Evolutionary conservation across 441 rosid species (phyloP), one percentile per base, ranked within the genome.

Genomic region (Hura crepitans): DNA sequence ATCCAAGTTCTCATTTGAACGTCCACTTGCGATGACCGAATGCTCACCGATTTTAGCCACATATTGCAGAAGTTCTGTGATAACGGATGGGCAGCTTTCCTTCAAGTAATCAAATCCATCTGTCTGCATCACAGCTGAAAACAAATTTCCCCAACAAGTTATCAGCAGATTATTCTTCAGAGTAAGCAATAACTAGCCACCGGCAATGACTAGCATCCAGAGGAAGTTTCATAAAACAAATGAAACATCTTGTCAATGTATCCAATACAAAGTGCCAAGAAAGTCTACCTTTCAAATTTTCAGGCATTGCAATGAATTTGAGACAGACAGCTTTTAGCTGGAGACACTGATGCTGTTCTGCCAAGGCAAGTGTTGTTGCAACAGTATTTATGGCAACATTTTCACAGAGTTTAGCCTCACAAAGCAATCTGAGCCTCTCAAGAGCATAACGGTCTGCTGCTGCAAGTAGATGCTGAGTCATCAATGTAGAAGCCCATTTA

Each of bases 381-480:
- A 89, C 96, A 0, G 97, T 87, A 78, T 91, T 88, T 83, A 86
- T 84, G 63, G 96, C 82, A 43, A 91, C 85, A 78, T 85, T 89
- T 69, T 88, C 93, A 69, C 93, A 87, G 13, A 93, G 91, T 73
- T 79, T 85, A 59, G 86, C 85, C 80, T 93, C 98, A 39, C 95
- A 93, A 10, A 93, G 85, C 79, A 84, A 74, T 81, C 87, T 83
- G 63, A 93, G 88, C 78, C 96, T 86, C 75, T 93, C 97, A 46
- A 91, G 83, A n/a, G 88, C 96, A 81, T 89, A 93, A 15, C 89
- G 84, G 65, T 91, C 98, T 35, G 96, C 92, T 35, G 97, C 98
- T 6, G 89, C 98, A 73, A 93, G 97, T 56, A 93, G 87, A 78
- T 93, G 98, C 79, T 93, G 98, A 69, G 90, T 83, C 84, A 93